Evolutionary conservation across 2,329 filamentous ascomycete genomes (phyloP).

Genomic region (Sclerotinia nivalis): DNA sequence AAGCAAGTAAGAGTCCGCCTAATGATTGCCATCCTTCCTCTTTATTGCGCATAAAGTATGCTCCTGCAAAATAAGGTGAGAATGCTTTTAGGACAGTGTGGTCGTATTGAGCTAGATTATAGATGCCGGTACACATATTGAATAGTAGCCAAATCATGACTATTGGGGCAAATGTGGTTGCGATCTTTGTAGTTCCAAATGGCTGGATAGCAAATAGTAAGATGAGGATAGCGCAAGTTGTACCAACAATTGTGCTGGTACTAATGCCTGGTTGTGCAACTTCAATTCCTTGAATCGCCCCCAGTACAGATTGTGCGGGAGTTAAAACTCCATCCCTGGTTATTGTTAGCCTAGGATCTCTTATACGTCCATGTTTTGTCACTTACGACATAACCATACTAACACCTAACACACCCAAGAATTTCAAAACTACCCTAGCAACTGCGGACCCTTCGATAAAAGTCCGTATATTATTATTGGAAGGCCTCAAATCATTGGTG

Average conservation of each 20-base stretch:
- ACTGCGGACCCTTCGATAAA: constrained; percentile 58
- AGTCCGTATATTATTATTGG: constrained; percentile 54
- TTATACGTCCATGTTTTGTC: constrained; percentile 10
- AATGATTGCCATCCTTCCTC: constrained; percentile 63
- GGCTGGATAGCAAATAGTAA: constrained; percentile 65
- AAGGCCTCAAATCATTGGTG: constrained; percentile 56
- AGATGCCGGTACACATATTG: constrained; percentile 64
- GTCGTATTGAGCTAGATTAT: constrained; percentile 56
- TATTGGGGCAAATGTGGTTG: constrained; percentile 63
- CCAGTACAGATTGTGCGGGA: constrained; percentile 68
- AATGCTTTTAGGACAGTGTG: constrained; percentile 57
- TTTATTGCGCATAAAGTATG: constrained; percentile 60
- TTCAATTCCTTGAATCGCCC: constrained; percentile 64
- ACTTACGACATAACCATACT: constrained; percentile 59
- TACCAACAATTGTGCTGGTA: constrained; percentile 61
- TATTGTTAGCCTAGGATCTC: constrained; percentile 17
- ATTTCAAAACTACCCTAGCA: constrained; percentile 56
- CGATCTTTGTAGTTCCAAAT: constrained; percentile 62
- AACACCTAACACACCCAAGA: constrained; percentile 64
- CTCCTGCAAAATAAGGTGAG: constrained; percentile 59
- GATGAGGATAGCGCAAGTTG: constrained; percentile 64
- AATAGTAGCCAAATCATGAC: constrained; percentile 67
- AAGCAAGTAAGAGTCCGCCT: constrained; percentile 71
- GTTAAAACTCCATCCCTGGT: constrained; percentile 62
- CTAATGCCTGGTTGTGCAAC: constrained; percentile 59